phyloP scores from a whole-genome alignment of 352 stramenopile species.

The Phytophthora boehmeriae region DNA sequence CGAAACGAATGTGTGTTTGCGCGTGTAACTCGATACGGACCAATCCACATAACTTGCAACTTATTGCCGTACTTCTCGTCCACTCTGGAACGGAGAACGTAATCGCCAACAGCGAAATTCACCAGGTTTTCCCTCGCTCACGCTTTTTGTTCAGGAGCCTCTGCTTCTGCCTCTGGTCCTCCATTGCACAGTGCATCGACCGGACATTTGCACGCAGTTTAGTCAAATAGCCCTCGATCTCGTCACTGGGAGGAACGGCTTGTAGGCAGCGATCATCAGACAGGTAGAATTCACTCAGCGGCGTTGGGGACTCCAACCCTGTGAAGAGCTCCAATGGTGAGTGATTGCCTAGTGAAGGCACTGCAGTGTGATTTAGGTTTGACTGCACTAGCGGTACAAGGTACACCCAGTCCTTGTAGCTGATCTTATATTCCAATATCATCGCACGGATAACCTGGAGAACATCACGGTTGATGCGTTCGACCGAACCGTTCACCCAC shows the following conservation, averaged over 20 bases:
- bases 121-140: not conserved
- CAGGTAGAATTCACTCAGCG: not conserved
- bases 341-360: not conserved
- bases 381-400: too few species aligned
- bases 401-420: too few species aligned
- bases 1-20: too few species aligned
- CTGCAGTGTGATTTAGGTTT: too few species aligned
- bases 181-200: not conserved
- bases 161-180: not conserved
- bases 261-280: not conserved
- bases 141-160: slow-evolving; percentile 1
- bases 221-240: not conserved
- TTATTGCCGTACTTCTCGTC: slow-evolving; percentile 6
- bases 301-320: not conserved
- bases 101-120: slow-evolving; percentile 2
- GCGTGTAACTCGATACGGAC: not conserved
- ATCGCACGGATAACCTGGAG: too few species aligned
- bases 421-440: too few species aligned
- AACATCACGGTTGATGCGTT: too few species aligned
- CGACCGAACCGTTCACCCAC: too few species aligned
- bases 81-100: slow-evolving; percentile 1
- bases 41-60: too few species aligned
- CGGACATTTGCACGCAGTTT: not conserved
- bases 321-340: not conserved
- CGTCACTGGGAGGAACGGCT: not conserved